Conservation (phyloP, 2,329 filamentous ascomycete genomes). For the Phialophora verrucosa region DNA sequence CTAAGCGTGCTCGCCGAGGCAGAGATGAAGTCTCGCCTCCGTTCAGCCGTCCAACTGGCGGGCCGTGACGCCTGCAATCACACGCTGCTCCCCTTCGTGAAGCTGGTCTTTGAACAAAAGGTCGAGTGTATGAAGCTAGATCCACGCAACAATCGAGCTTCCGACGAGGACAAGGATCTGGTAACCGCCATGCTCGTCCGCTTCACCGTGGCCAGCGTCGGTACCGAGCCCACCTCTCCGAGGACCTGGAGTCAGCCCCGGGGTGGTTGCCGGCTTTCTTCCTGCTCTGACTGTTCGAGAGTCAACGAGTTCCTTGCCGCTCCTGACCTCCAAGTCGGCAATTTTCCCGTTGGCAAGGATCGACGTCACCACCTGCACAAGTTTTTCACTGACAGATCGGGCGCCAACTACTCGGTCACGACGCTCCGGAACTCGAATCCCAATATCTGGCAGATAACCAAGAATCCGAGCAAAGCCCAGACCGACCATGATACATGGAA, state of each 20-base stretch:
- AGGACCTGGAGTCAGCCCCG: constrained; percentile 4
- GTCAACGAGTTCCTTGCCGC: constrained; percentile 17
- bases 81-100: constrained; percentile 19
- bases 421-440: constrained; percentile 15
- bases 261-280: constrained; percentile 1
- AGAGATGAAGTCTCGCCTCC: constrained; percentile 4
- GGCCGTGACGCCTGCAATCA: constrained; percentile 4
- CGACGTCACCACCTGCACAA: constrained; percentile 13
- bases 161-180: constrained; percentile 1
- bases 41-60: background rate
- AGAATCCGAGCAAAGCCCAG: constrained; percentile 7
- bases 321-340: constrained; percentile 8
- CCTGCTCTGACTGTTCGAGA: constrained; percentile 13
- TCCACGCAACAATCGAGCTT: background rate
- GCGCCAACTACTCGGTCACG: constrained; percentile 10
- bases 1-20: constrained; percentile 10
- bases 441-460: constrained; percentile 22
- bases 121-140: constrained; percentile 12
- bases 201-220: constrained; percentile 5
- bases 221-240: constrained; percentile 5
- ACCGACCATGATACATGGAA: constrained; percentile 5
- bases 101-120: constrained; percentile 15
- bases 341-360: constrained; percentile 6
- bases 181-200: constrained; percentile 2
- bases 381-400: background rate